Percentiles rank a stretch among this genome's conserved stretches.
phyloP scores from a whole-genome alignment of 495 filamentous ascomycete species.

The Penicillium waksmanii region DNA sequence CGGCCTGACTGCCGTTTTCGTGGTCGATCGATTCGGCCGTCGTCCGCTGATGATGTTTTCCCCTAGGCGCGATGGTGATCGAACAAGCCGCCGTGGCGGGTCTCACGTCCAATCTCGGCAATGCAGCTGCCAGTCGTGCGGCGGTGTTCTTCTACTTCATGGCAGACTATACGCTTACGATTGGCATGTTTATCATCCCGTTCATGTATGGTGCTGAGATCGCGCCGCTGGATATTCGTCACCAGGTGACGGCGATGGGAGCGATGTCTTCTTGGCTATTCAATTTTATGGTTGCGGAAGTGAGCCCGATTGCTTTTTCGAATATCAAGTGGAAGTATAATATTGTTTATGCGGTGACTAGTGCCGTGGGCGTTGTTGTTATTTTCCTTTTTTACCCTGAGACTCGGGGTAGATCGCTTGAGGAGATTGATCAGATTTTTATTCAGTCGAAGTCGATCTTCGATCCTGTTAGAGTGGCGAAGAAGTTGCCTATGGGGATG shows the following conservation, averaged over 20 bases:
- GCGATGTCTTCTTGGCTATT: conserved; percentile 39
- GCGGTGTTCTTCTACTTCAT: conserved; percentile 58
- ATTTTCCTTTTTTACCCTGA: conserved; percentile 67
- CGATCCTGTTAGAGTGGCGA: conserved; percentile 20
- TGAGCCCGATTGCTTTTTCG: conserved; percentile 61
- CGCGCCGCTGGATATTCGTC: conserved; percentile 63
- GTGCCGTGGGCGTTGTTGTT: conserved; percentile 43
- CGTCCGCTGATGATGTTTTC: conserved; percentile 62
- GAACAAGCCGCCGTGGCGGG: conserved; percentile 61
- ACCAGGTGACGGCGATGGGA: conserved; percentile 63
- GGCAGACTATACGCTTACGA: conserved; percentile 64
- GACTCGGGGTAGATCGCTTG: conserved; percentile 9
- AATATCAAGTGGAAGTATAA: conserved; percentile 29
- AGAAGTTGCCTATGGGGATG: conserved; percentile 15
- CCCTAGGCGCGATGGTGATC: conserved; percentile 57
- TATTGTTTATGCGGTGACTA: conserved; percentile 39
- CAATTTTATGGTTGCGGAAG: conserved; percentile 57
- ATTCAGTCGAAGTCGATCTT: conserved; percentile 40
- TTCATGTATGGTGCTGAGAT: conserved; percentile 68
- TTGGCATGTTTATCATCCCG: conserved; percentile 66
- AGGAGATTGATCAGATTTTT: conserved; percentile 68
- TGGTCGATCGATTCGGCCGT: conserved; percentile 27
- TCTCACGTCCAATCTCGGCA: conserved; percentile 30
- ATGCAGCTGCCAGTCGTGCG: conserved; percentile 30
- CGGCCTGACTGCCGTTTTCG: conserved; percentile 20